Percentiles rank a stretch among this genome's conserved stretches.
Conservation (phyloP, 2,329 filamentous ascomycete species). For the Aspergillus hortae region DNA sequence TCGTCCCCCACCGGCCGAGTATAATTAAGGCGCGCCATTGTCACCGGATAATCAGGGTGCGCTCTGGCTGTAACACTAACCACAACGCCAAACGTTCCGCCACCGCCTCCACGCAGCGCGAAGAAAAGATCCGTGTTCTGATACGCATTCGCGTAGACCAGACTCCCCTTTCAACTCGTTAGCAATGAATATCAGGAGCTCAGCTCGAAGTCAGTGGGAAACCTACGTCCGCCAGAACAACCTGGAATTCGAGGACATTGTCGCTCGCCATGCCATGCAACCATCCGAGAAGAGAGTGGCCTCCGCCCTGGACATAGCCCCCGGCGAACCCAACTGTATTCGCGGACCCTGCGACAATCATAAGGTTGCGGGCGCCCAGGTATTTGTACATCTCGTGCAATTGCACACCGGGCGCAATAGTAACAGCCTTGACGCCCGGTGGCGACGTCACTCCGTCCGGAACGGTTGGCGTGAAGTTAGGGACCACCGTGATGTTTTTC, state of each 20-base stretch:
- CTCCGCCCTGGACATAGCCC: slow-evolving; percentile 41
- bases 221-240: slow-evolving; percentile 42
- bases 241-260: slow-evolving; percentile 47
- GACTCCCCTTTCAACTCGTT: slow-evolving; percentile 28
- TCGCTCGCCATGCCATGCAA: slow-evolving; percentile 51
- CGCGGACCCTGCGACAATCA: slow-evolving; percentile 9
- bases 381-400: slow-evolving; percentile 9
- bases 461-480: slow-evolving; percentile 8
- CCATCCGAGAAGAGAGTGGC: slow-evolving; percentile 43
- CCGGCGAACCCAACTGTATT: slow-evolving; percentile 22
- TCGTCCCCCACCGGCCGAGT: background rate
- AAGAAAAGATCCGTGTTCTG: slow-evolving; percentile 45
- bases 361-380: background rate
- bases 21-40: background rate
- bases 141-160: slow-evolving; percentile 43
- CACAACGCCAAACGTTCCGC: slow-evolving; percentile 14
- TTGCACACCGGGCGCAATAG: slow-evolving; percentile 7
- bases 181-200: background rate
- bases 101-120: slow-evolving; percentile 42
- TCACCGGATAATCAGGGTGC: slow-evolving; percentile 35
- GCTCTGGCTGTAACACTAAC: slow-evolving; percentile 39
- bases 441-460: slow-evolving; percentile 11
- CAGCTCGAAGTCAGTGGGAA: background rate
- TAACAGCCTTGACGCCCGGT: background rate
- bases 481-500: slow-evolving; percentile 5